Conservation (phyloP, 331 rosid species). For the Malus hybrid region DNA sequence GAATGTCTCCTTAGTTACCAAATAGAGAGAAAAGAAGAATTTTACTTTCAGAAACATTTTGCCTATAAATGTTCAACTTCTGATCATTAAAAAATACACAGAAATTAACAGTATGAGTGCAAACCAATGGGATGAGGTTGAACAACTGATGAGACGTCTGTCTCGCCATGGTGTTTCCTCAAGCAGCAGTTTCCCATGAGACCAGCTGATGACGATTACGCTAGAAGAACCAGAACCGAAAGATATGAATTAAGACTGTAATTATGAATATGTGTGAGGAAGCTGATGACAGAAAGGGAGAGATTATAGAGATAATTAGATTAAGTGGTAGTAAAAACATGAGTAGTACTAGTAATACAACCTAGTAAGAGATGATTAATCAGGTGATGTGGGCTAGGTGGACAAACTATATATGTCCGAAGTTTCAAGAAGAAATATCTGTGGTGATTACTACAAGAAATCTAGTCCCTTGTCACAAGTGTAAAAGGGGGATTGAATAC, state of each 20-base stretch:
- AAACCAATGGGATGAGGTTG: slow-evolving; percentile 14
- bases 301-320: background rate
- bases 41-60: background rate
- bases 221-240: background rate
- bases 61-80: background rate
- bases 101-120: background rate
- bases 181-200: slow-evolving; percentile 32
- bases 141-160: slow-evolving; percentile 8
- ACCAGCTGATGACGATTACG: background rate
- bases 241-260: background rate
- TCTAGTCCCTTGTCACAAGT: background rate
- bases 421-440: background rate
- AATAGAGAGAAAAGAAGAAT: background rate
- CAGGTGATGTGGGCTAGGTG: slow-evolving; percentile 18
- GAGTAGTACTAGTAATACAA: background rate
- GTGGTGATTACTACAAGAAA: background rate
- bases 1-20: background rate
- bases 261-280: background rate
- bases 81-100: background rate
- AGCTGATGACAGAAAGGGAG: background rate
- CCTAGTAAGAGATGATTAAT: slow-evolving; percentile 10
- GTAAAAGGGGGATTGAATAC: background rate
- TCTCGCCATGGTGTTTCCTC: slow-evolving; percentile 2
- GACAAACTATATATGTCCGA: background rate
- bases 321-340: background rate